Conservation (phyloP, 2,329 filamentous ascomycete genomes). For the Trichoderma sp. region DNA sequence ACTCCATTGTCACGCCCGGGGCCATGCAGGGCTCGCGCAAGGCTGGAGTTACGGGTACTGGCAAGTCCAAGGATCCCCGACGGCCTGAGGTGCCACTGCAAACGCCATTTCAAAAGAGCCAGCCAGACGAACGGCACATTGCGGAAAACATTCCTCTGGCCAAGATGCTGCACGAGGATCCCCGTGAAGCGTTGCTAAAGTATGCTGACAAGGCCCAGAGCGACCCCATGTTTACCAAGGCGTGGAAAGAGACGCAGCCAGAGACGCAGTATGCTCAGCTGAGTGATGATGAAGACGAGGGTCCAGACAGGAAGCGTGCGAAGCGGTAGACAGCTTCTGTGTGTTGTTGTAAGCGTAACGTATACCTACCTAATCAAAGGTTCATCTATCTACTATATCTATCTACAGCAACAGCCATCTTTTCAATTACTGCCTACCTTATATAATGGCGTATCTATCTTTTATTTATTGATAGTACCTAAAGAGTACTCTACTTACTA, state of each 20-base stretch:
- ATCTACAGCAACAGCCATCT: too few species aligned
- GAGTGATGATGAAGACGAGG: constrained; percentile 77
- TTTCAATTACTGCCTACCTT: too few species aligned
- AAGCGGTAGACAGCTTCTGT: constrained; percentile 43
- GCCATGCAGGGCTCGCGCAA: constrained; percentile 52
- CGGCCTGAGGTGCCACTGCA: constrained; percentile 79
- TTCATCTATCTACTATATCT: neutral
- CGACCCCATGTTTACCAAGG: constrained; percentile 91
- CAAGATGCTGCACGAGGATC: constrained; percentile 94
- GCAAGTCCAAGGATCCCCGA: constrained; percentile 73
- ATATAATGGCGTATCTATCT: neutral
- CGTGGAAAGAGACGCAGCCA: constrained; percentile 89
- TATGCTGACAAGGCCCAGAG: constrained; percentile 92
- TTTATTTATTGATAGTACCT: neutral
- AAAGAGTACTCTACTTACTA: too few species aligned
- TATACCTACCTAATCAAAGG: neutral
- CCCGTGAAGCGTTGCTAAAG: constrained; percentile 86
- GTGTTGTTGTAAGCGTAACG: neutral
- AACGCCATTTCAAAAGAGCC: constrained; percentile 87
- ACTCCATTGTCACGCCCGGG: constrained; percentile 72
- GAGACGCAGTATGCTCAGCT: constrained; percentile 86
- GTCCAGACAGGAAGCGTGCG: constrained; percentile 63
- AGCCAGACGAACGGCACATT: constrained; percentile 87
- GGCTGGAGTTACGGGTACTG: constrained; percentile 74
- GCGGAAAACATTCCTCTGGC: constrained; percentile 85